Conservation (phyloP, 371 early-diverging fungal species). For the Nosema muscidifuracis region DNA sequence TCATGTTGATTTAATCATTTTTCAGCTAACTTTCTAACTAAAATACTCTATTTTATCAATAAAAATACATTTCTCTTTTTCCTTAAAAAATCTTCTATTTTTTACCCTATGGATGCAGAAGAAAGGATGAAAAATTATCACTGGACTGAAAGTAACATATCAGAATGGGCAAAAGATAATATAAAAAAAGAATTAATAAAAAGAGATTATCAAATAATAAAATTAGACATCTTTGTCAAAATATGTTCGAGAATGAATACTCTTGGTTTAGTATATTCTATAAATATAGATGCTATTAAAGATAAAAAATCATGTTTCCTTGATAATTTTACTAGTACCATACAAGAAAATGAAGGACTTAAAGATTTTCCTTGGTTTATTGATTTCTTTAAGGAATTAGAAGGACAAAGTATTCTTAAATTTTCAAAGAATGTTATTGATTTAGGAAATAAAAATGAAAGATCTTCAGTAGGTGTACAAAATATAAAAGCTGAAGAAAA, state of each 20-base stretch:
- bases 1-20: too few relatives aligned
- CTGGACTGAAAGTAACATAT: slow-evolving; percentile 20
- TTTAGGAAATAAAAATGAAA: background rate
- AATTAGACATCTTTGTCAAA: slow-evolving; percentile 35
- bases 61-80: too few relatives aligned
- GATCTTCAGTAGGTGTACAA: background rate
- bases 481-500: slow-evolving; percentile 17
- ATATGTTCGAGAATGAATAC: slow-evolving; percentile 32
- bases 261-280: slow-evolving; percentile 38
- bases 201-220: slow-evolving; percentile 10
- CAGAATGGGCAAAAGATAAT: slow-evolving; percentile 38
- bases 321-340: slow-evolving; percentile 22
- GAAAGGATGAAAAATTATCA: slow-evolving; percentile 28
- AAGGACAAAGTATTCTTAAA: slow-evolving; percentile 40
- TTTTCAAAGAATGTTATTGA: slow-evolving; percentile 35
- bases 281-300: slow-evolving; percentile 34
- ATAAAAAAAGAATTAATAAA: slow-evolving; percentile 16
- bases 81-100: background rate
- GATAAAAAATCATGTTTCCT: slow-evolving; percentile 9
- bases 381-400: slow-evolving; percentile 43
- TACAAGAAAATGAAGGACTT: slow-evolving; percentile 18
- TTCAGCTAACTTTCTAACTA: too few relatives aligned
- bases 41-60: too few relatives aligned
- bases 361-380: slow-evolving; percentile 43
- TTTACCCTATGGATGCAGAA: slow-evolving; percentile 19